Percentiles rank a stretch among this genome's conserved stretches.
Evolutionary conservation across 257 asterid species (phyloP).

Genomic region (Ehretia macrophylla): DNA sequence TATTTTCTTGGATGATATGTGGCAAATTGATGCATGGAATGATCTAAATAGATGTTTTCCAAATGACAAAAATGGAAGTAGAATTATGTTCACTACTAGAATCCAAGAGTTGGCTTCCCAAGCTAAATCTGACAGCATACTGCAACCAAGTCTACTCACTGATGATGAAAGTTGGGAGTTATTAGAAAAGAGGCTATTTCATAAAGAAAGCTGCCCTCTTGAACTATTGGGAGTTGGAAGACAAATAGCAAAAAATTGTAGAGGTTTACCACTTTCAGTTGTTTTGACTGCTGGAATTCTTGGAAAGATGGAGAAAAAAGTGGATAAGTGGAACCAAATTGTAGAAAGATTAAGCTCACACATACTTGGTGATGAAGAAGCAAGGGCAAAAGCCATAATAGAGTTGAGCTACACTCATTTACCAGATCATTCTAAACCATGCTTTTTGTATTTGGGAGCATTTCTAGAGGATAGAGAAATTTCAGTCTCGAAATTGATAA

Average conservation of each 20-base stretch:
- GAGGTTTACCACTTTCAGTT: constrained; percentile 11
- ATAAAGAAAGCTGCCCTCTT: neutral
- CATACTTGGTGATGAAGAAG: neutral
- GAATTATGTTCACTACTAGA: constrained; percentile 11
- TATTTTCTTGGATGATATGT: constrained; percentile 15
- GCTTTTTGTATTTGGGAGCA: constrained; percentile 12
- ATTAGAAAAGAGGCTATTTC: constrained; percentile 1
- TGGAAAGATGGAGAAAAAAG: neutral
- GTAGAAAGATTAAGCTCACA: neutral
- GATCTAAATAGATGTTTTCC: constrained; percentile 3
- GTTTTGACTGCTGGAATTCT: constrained; percentile 14
- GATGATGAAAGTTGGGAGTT: constrained; percentile 9
- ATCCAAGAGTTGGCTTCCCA: no score
- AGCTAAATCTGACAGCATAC: neutral
- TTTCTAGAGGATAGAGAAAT: neutral
- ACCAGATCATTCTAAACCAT: constrained; percentile 10
- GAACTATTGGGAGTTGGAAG: neutral
- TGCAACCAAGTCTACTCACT: neutral
- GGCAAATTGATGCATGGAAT: constrained; percentile 15
- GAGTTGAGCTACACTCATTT: constrained; percentile 8
- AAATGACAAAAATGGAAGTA: constrained; percentile 2
- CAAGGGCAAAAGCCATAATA: neutral
- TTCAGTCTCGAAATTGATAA: constrained; percentile 1
- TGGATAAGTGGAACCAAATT: constrained; percentile 1
- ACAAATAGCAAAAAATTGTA: constrained; percentile 4